Base-by-base conservation (phyloP, 2,329 filamentous ascomycete genomes). In the Annulohypoxylon truncatum region DNA sequence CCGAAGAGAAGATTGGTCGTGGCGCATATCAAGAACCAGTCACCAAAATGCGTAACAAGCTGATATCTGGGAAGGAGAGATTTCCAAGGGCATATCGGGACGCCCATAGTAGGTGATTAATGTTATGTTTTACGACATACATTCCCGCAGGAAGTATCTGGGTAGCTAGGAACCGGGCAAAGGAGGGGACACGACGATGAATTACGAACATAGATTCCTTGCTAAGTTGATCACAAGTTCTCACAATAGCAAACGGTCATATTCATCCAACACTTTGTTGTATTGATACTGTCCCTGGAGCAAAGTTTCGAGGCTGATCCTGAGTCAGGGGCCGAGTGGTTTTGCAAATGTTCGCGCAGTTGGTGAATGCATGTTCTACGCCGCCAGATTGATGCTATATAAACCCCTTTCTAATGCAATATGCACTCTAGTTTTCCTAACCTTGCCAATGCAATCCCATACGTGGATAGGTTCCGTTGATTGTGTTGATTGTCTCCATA, bases 321-420 rank as follows among this genome's bases (percentile, higher is more conserved):
- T 51, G 48, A 29, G 38, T 42, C 42, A 55, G 61, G 52, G 51
- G 47, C 24, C 20, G 35, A 29, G 22, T 33, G 38, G 13, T 42
- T 22, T 55, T 64, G 54, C 54, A 42, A 55, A 48, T 57, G 46
- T 52, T 47, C 47, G 42, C 15, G 42, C 48, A 50, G 42, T 50
- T 35, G 20, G 12, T 51, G 46, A 28, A 61, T 66, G 24, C 31
- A 61, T 65, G 56, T n/a, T n/a, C 35, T 65, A 58, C 59, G 59
- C 52, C 64, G 58, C 59, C 64, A 56, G 52, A 48, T 50, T 59
- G 48, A 67, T 67, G 64, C 59, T 67, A 65, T 57, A 52, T 48
- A 28, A 50, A 13, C 48, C 46, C 50, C 44, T 40, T 38, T 63
- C 42, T 59, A 56, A 63, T 63, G 54, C 64, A 60, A 44, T 55